phyloP scores from a whole-genome alignment of 768 basidiomycete genomes.

The Lactarius quietus region DNA sequence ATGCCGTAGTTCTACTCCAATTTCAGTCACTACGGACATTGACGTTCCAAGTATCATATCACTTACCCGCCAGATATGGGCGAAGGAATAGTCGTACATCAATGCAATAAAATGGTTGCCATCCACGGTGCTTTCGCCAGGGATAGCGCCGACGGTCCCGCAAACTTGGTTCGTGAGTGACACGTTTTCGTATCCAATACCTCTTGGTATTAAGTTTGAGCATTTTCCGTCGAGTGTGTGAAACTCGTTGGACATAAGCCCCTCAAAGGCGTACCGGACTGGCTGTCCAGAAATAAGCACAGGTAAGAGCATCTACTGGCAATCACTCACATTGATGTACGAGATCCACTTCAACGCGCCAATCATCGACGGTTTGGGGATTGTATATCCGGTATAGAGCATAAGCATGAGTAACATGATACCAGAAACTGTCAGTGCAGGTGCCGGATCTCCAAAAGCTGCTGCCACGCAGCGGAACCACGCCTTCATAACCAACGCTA shows the following conservation, averaged over 20 bases:
- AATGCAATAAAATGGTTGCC: slow-evolving; percentile 56
- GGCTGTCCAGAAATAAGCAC: slow-evolving; percentile 42
- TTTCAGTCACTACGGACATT: not conserved
- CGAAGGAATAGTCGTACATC: slow-evolving; percentile 40
- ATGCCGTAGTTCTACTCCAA: slow-evolving; percentile 62
- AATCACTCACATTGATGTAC: slow-evolving; percentile 51
- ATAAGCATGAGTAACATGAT: slow-evolving; percentile 54
- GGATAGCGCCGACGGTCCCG: slow-evolving; percentile 58
- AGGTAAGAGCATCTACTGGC: slow-evolving; percentile 14
- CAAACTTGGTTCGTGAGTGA: slow-evolving; percentile 70
- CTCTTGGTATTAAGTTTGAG: slow-evolving; percentile 55
- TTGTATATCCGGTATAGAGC: slow-evolving; percentile 66
- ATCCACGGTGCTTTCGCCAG: slow-evolving; percentile 57
- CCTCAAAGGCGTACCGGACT: slow-evolving; percentile 69
- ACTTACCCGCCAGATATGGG: slow-evolving; percentile 49
- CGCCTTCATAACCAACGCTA: slow-evolving; percentile 64
- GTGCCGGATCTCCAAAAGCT: slow-evolving; percentile 52
- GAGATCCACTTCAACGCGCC: slow-evolving; percentile 84
- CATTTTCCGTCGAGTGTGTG: slow-evolving; percentile 61
- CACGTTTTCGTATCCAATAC: slow-evolving; percentile 57
- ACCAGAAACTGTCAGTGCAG: slow-evolving; percentile 59
- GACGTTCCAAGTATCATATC: not conserved
- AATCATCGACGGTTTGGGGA: slow-evolving; percentile 68
- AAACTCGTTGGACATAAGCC: slow-evolving; percentile 79
- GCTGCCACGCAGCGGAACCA: slow-evolving; percentile 72